Evolutionary conservation across 192 early-diverging fungal genomes (phyloP).

Genomic region (Rhizophagus sp.): DNA sequence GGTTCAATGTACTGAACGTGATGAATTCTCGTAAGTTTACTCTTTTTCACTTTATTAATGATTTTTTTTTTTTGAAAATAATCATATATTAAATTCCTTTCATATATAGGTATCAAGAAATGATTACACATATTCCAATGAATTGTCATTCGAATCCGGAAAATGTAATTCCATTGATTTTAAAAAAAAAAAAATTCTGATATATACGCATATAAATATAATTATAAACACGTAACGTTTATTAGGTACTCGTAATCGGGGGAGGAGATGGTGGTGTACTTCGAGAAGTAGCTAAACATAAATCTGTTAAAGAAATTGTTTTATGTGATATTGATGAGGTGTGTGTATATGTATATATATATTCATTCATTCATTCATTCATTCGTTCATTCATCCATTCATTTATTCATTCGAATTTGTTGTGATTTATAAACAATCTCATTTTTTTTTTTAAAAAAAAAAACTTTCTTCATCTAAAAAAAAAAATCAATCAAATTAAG

Average conservation of each 20-base stretch:
- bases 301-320: slow-evolving; percentile 86
- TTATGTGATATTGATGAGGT: slow-evolving; percentile 98
- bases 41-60: not conserved
- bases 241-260: slow-evolving; percentile 93
- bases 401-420: not conserved
- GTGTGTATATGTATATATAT: slow-evolving; percentile 36
- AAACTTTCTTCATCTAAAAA: too few relatives aligned
- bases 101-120: slow-evolving; percentile 87
- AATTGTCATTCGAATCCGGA: slow-evolving; percentile 94
- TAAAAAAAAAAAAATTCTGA: not conserved
- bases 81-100: not conserved
- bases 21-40: slow-evolving; percentile 89
- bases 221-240: not conserved
- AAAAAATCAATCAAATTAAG: slow-evolving; percentile 2
- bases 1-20: slow-evolving; percentile 97
- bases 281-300: slow-evolving; percentile 97
- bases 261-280: slow-evolving; percentile 99
- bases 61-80: too few relatives aligned
- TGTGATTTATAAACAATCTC: too few relatives aligned
- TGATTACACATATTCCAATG: slow-evolving; percentile 97
- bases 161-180: slow-evolving; percentile 54
- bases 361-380: not conserved
- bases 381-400: not conserved
- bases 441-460: too few relatives aligned
- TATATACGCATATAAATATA: too few relatives aligned